Conservation (phyloP, 345 rosid species). For the Pugionium dolabratum region DNA sequence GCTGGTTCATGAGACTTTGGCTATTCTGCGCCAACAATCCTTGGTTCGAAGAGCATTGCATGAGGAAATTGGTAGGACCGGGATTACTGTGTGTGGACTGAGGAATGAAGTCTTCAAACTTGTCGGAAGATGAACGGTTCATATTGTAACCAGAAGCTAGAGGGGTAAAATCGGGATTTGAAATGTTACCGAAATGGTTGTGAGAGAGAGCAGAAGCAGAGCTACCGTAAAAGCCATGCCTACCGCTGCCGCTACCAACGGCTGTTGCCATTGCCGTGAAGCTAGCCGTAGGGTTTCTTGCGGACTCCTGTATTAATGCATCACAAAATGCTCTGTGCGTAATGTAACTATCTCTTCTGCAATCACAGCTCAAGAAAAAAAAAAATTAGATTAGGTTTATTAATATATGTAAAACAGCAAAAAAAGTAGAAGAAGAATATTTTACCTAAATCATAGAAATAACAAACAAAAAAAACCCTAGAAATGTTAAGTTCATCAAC, state of each 20-base stretch:
- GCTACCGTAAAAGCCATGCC: conserved; percentile 51
- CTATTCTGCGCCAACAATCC: conserved; percentile 30
- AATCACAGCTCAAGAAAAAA: neutral
- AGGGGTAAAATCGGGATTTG: conserved; percentile 28
- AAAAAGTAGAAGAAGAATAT: neutral
- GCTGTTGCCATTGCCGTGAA: conserved; percentile 44
- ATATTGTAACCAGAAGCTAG: conserved; percentile 35
- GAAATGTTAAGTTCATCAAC: conserved; percentile 37
- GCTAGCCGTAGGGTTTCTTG: conserved; percentile 56
- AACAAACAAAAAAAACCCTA: conserved; percentile 18
- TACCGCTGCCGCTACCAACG: conserved; percentile 18
- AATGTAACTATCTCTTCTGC: conserved; percentile 83
- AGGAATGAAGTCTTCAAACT: conserved; percentile 46
- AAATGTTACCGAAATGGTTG: conserved; percentile 24
- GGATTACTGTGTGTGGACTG: conserved; percentile 41
- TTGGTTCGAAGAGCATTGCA: conserved; percentile 52
- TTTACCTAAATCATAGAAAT: conserved; percentile 1
- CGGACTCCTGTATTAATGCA: conserved; percentile 72
- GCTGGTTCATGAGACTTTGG: conserved; percentile 38
- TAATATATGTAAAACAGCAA: no score
- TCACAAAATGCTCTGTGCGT: conserved; percentile 89
- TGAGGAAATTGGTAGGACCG: conserved; percentile 43
- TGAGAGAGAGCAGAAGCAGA: conserved; percentile 35
- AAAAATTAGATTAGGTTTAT: no score
- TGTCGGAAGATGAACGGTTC: conserved; percentile 37